These are phyloP conservation scores for Platismatia glauca DNA, from an alignment of 495 filamentous ascomycete genomes.

Conservation along the genomic window DNA sequence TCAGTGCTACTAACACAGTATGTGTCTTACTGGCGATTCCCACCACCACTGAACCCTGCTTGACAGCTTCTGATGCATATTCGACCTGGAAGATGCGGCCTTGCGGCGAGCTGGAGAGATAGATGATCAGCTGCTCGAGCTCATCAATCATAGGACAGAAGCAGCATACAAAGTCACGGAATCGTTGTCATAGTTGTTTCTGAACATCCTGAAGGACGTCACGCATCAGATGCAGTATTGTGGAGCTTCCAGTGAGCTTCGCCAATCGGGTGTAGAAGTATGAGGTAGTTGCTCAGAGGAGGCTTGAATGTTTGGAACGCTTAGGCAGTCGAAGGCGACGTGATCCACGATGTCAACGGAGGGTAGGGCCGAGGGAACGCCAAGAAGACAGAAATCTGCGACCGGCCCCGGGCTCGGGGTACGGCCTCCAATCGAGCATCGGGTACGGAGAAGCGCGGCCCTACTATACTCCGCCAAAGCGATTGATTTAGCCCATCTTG, in stretches of 20 bases:
- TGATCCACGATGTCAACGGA: too few relatives aligned
- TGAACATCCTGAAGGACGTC: conserved; percentile 63
- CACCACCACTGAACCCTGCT: conserved; percentile 97
- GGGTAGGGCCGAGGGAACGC: conserved; percentile 14
- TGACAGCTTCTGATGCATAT: conserved; percentile 97
- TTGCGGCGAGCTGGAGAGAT: conserved; percentile 73
- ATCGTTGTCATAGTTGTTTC: conserved; percentile 99
- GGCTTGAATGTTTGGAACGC: conserved; percentile 1
- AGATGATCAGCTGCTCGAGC: conserved; percentile 22
- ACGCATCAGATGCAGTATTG: background rate
- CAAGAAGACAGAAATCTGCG: background rate
- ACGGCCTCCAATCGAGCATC: too few relatives aligned
- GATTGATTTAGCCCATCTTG: too few relatives aligned
- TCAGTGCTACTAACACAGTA: conserved; percentile 87
- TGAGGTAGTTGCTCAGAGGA: background rate
- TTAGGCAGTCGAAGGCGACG: conserved; percentile 19
- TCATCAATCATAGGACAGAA: conserved; percentile 18
- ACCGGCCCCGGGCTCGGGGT: too few relatives aligned
- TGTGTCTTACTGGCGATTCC: conserved; percentile 97
- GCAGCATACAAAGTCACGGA: conserved; percentile 89
- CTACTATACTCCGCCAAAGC: too few relatives aligned
- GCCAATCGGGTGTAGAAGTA: too few relatives aligned
- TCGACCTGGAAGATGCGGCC: conserved; percentile 99
- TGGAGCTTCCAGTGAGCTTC: background rate
- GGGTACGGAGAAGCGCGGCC: too few relatives aligned